Evolutionary conservation across 768 basidiomycete genomes (phyloP).

Genomic region (Termitomyces sp.): DNA sequence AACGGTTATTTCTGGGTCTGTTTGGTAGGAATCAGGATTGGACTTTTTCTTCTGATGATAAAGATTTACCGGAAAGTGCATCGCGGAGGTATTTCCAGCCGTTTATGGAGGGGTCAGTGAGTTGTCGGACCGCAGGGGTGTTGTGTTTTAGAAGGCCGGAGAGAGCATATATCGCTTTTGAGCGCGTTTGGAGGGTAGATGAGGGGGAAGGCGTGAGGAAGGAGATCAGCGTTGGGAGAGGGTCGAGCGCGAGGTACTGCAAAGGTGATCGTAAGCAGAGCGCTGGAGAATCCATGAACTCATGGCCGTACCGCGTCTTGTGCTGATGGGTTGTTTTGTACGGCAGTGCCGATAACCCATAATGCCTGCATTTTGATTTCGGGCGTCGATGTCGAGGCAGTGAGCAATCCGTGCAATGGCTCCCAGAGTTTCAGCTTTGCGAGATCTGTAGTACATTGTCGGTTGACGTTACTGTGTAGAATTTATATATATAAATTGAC

Average conservation of each 20-base stretch:
- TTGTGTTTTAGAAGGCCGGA: slow-evolving; percentile 81
- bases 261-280: not conserved
- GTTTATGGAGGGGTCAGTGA: slow-evolving; percentile 38
- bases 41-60: not conserved
- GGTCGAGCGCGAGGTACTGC: slow-evolving; percentile 62
- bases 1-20: slow-evolving; percentile 74
- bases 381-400: slow-evolving; percentile 47
- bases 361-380: slow-evolving; percentile 61
- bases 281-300: not conserved
- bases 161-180: slow-evolving; percentile 69
- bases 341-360: slow-evolving; percentile 86
- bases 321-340: slow-evolving; percentile 87
- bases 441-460: slow-evolving; percentile 40
- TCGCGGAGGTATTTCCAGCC: slow-evolving; percentile 64
- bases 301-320: slow-evolving; percentile 59
- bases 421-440: slow-evolving; percentile 75
- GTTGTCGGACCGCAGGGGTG: slow-evolving; percentile 51
- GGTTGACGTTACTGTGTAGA: not conserved
- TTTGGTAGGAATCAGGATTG: not conserved
- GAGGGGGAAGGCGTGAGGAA: slow-evolving; percentile 50
- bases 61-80: slow-evolving; percentile 53
- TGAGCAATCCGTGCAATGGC: slow-evolving; percentile 62
- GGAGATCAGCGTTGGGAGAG: slow-evolving; percentile 57
- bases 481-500: slow-evolving; percentile 39
- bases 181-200: slow-evolving; percentile 26